Percentiles rank a stretch among this genome's conserved stretches.
Conservation (phyloP, 148 eudicot genomes). For the Bassia scoparia region DNA sequence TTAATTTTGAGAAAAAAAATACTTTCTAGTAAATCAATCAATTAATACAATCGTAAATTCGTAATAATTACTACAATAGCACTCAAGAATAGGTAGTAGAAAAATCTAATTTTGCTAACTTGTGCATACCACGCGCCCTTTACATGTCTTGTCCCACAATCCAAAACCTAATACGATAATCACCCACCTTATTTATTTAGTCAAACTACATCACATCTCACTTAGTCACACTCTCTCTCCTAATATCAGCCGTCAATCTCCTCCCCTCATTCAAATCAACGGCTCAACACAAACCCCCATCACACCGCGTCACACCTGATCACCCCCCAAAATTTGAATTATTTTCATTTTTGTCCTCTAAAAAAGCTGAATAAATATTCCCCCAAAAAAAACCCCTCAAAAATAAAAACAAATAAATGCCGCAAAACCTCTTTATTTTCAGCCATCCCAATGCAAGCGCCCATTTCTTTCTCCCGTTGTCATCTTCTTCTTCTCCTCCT, state of each 20-base stretch:
- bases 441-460: not conserved
- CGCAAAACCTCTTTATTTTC: not conserved
- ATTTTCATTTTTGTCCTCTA: not conserved
- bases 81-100: too few species aligned
- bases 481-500: not conserved
- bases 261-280: not conserved
- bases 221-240: not conserved
- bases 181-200: conserved; percentile 2
- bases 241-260: conserved; percentile 12
- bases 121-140: conserved; percentile 29
- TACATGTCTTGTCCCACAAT: conserved; percentile 6
- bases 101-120: conserved; percentile 2
- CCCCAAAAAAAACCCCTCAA: not conserved
- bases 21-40: too few species aligned
- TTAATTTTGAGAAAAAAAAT: too few species aligned
- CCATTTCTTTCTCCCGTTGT: not conserved
- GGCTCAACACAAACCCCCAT: not conserved
- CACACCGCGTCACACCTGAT: conserved; percentile 8
- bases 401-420: conserved; percentile 1
- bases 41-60: too few species aligned
- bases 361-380: conserved; percentile 8
- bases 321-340: not conserved
- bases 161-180: not conserved
- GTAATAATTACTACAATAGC: too few species aligned
- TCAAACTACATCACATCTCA: conserved; percentile 14